A percentile compares a stretch with the other conserved stretches of the same genome.
Conservation (phyloP, 1,139 yeast genomes). For the Magnusiomyces suaveolens region DNA sequence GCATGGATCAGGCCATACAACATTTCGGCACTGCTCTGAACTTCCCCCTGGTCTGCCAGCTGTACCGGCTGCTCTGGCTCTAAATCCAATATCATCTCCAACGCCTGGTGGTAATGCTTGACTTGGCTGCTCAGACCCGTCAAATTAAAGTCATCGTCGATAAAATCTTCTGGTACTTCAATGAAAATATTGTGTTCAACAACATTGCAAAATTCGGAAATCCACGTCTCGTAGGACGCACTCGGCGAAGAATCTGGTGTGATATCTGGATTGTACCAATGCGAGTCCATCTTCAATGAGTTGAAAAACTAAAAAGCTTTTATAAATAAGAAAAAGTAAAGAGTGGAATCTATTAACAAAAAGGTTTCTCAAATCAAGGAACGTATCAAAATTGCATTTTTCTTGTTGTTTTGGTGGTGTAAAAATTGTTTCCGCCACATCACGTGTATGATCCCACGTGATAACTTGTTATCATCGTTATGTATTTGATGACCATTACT, state of each 20-base stretch:
- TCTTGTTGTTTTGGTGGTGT: no score
- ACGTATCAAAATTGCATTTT: no score
- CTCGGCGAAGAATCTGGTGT: conserved; percentile 9
- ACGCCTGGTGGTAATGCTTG: conserved; percentile 84
- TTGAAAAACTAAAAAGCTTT: background rate
- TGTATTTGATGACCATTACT: no score
- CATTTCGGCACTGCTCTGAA: conserved; percentile 85
- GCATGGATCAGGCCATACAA: conserved; percentile 93
- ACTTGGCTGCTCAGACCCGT: conserved; percentile 82
- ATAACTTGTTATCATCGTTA: no score
- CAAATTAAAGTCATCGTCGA: conserved; percentile 91
- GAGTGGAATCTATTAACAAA: no score
- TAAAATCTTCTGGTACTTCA: conserved; percentile 84
- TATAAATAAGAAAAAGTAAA: no score
- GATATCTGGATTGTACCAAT: background rate
- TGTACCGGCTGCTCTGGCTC: conserved; percentile 59
- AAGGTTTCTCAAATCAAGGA: background rate
- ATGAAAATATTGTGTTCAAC: conserved; percentile 92
- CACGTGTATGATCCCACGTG: no score
- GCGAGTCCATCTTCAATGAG: background rate
- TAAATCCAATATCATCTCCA: conserved; percentile 80
- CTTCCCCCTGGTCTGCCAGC: conserved; percentile 59
- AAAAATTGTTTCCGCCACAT: no score
- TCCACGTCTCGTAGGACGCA: conserved; percentile 55
- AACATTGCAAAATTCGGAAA: conserved; percentile 73